A percentile compares a stretch with the other conserved stretches of the same genome.
These are phyloP conservation scores for Acmispon strigosus DNA, from an alignment of 306 rosid species.

Conservation along the genomic window DNA sequence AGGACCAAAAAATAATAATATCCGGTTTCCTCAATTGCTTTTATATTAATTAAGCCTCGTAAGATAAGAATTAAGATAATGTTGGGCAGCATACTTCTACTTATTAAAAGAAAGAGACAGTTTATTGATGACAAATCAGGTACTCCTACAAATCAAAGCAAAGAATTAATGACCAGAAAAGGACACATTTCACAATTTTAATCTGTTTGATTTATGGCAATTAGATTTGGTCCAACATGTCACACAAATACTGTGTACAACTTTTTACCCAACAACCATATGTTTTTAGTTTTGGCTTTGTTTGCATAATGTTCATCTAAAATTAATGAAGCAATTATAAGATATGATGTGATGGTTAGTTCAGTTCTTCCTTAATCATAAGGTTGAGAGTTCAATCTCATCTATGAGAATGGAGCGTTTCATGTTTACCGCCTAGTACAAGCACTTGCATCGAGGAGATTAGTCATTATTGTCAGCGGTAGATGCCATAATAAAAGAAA, in stretches of 20 bases:
- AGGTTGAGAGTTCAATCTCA: too few species aligned
- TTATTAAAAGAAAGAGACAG: conserved; percentile 24
- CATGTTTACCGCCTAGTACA: too few species aligned
- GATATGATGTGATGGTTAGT: too few species aligned
- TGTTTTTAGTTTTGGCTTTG: conserved; percentile 14
- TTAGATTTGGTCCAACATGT: conserved; percentile 32
- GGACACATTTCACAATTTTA: conserved; percentile 9
- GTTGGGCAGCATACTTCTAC: conserved; percentile 20
- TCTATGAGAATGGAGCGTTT: too few species aligned
- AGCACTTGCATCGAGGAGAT: too few species aligned
- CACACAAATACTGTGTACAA: conserved; percentile 12
- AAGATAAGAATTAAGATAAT: neutral
- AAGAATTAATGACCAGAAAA: conserved; percentile 19
- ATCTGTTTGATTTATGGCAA: conserved; percentile 7
- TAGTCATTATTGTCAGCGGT: too few species aligned
- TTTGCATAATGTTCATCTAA: neutral
- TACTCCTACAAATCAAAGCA: conserved; percentile 3
- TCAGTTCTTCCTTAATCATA: too few species aligned
- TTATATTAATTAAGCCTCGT: conserved; percentile 9
- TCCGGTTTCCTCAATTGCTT: too few species aligned
- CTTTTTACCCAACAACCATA: conserved; percentile 35
- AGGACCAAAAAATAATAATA: too few species aligned
- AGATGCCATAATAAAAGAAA: too few species aligned
- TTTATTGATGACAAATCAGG: conserved; percentile 20
- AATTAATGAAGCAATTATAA: too few species aligned